A percentile compares a stretch with the other conserved stretches of the same genome.
Evolutionary conservation across 1,284 basidiomycete species (phyloP).

Genomic region (Cronartium quercuum): DNA sequence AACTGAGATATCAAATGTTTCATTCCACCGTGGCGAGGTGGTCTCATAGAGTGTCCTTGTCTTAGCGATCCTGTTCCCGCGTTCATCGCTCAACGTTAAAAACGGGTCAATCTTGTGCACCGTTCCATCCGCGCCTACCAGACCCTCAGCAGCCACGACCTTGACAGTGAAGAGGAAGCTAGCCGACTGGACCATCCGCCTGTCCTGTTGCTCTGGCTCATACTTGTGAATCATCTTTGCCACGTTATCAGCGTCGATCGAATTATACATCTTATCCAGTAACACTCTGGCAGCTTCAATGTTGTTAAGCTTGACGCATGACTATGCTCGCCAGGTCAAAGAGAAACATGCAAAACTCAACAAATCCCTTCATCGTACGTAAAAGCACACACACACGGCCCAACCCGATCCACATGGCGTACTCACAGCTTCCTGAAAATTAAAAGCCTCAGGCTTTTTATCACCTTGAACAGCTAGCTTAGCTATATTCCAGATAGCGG

Average conservation of each 20-base stretch:
- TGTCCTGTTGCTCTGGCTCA: slow-evolving; percentile 49
- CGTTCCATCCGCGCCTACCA: slow-evolving; percentile 65
- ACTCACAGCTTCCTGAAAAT: slow-evolving; percentile 68
- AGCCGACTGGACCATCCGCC: slow-evolving; percentile 45
- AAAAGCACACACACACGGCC: too few relatives aligned
- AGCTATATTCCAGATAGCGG: slow-evolving; percentile 91
- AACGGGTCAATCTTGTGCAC: slow-evolving; percentile 77
- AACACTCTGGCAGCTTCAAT: slow-evolving; percentile 83
- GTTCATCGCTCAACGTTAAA: slow-evolving; percentile 86
- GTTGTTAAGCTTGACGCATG: slow-evolving; percentile 96
- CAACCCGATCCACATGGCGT: neutral
- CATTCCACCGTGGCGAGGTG: slow-evolving; percentile 87
- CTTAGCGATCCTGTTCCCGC: slow-evolving; percentile 82
- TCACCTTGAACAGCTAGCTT: slow-evolving; percentile 67
- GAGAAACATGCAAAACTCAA: neutral
- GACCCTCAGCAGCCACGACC: slow-evolving; percentile 77
- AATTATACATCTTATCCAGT: slow-evolving; percentile 86
- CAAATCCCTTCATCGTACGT: too few relatives aligned
- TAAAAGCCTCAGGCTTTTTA: slow-evolving; percentile 86
- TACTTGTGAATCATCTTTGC: slow-evolving; percentile 58
- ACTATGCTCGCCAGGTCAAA: slow-evolving; percentile 52
- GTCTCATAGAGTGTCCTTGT: slow-evolving; percentile 93
- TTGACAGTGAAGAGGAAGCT: slow-evolving; percentile 89
- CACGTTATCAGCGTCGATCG: slow-evolving; percentile 83
- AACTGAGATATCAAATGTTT: slow-evolving; percentile 90